Evolutionary conservation across 768 basidiomycete genomes (phyloP).

Genomic region (Tricholoma sp.): DNA sequence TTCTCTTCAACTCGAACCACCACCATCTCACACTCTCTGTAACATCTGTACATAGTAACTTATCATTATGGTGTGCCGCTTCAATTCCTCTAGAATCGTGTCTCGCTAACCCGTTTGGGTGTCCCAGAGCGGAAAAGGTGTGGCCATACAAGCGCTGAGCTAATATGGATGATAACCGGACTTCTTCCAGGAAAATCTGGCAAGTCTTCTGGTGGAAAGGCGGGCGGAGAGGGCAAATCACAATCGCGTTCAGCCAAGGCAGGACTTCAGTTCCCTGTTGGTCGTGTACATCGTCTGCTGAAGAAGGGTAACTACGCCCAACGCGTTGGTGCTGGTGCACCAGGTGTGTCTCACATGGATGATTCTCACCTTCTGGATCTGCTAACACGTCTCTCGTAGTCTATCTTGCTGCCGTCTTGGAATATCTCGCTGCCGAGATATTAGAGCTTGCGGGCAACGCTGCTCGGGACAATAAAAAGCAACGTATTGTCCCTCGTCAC

Average conservation of each 20-base stretch:
- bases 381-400: slow-evolving; percentile 38
- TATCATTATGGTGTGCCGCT: slow-evolving; percentile 21
- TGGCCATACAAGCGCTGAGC: not conserved
- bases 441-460: slow-evolving; percentile 90
- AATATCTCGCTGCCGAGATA: slow-evolving; percentile 91
- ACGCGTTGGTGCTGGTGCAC: slow-evolving; percentile 86
- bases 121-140: slow-evolving; percentile 36
- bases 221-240: slow-evolving; percentile 45
- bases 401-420: slow-evolving; percentile 89
- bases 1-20: slow-evolving; percentile 31
- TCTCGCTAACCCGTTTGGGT: slow-evolving; percentile 1
- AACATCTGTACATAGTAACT: slow-evolving; percentile 14
- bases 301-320: slow-evolving; percentile 85
- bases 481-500: slow-evolving; percentile 94
- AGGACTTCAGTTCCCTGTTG: slow-evolving; percentile 85
- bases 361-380: not conserved
- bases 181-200: slow-evolving; percentile 40
- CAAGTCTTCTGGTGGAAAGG: slow-evolving; percentile 71
- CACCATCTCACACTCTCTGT: slow-evolving; percentile 25
- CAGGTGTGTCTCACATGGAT: slow-evolving; percentile 41
- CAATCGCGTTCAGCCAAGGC: slow-evolving; percentile 72
- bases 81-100: not conserved
- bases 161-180: slow-evolving; percentile 5
- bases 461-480: slow-evolving; percentile 89
- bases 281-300: slow-evolving; percentile 87